A percentile compares a stretch with the other conserved stretches of the same genome.
phyloP scores from a whole-genome alignment of 306 rosid species.

The Castanea mollissima region DNA sequence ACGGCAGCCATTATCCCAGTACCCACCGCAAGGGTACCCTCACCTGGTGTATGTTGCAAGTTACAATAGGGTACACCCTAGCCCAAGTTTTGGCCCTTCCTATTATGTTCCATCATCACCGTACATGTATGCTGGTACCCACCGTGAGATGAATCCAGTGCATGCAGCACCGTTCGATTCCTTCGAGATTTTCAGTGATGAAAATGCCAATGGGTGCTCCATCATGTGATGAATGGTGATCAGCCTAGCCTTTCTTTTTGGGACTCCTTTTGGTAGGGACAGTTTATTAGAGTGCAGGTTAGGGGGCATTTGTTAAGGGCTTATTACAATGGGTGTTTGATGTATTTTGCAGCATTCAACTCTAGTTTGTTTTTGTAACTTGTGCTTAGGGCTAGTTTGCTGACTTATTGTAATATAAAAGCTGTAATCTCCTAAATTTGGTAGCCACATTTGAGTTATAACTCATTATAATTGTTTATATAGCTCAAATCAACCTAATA shows the following conservation, averaged over 20 bases:
- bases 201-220: slow-evolving; percentile 69
- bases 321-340: background rate
- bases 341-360: background rate
- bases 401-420: background rate
- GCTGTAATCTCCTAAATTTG: background rate
- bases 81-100: slow-evolving; percentile 33
- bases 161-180: slow-evolving; percentile 37
- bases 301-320: background rate
- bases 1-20: slow-evolving; percentile 30
- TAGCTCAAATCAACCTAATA: no score
- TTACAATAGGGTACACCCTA: slow-evolving; percentile 39
- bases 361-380: slow-evolving; percentile 11
- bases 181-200: slow-evolving; percentile 79
- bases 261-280: background rate
- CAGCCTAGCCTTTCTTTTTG: background rate
- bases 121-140: slow-evolving; percentile 35
- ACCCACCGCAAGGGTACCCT: slow-evolving; percentile 35
- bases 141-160: slow-evolving; percentile 27
- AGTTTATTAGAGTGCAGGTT: background rate
- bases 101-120: slow-evolving; percentile 37
- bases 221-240: slow-evolving; percentile 51
- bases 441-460: background rate
- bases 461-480: background rate
- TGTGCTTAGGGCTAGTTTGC: background rate
- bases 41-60: slow-evolving; percentile 30